Conservation (phyloP, 2,329 filamentous ascomycete genomes). For the Xylariomycetidae sp. region DNA sequence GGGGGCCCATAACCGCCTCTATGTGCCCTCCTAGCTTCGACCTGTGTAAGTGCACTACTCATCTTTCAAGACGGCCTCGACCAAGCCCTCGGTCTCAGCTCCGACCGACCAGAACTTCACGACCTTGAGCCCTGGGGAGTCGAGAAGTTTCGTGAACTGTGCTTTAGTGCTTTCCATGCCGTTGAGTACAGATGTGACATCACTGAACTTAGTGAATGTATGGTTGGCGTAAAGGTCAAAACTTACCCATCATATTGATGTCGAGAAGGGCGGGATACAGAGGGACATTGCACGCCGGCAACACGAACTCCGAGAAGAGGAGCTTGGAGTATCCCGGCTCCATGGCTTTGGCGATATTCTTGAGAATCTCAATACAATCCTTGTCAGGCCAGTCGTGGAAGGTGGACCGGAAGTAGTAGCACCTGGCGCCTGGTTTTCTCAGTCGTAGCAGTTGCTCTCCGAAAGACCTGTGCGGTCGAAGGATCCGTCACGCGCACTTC, state of each 20-base stretch:
- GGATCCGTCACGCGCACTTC: no score
- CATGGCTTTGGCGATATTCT: conserved; percentile 19
- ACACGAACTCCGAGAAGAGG: conserved; percentile 31
- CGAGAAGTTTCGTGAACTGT: conserved; percentile 30
- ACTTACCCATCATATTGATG: conserved; percentile 32
- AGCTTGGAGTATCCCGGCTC: conserved; percentile 29
- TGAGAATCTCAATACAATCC: conserved; percentile 22
- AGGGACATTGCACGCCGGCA: conserved; percentile 24
- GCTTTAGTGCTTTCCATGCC: conserved; percentile 32
- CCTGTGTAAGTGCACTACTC: no score
- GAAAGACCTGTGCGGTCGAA: no score
- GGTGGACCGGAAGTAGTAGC: conserved; percentile 24
- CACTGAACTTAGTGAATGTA: background rate
- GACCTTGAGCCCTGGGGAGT: conserved; percentile 23
- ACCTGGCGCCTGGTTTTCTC: conserved; percentile 20
- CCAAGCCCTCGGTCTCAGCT: conserved; percentile 4
- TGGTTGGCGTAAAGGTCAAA: background rate
- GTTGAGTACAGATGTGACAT: conserved; percentile 17
- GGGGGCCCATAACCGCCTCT: no score
- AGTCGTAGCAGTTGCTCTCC: no score
- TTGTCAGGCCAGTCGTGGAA: conserved; percentile 30
- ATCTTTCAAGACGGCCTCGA: conserved; percentile 7
- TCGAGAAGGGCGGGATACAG: conserved; percentile 29
- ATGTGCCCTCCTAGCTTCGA: no score
- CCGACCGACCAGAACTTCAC: conserved; percentile 8